phyloP scores from a whole-genome alignment of 2,329 filamentous ascomycete genomes.

The Sclerotinia minor region DNA sequence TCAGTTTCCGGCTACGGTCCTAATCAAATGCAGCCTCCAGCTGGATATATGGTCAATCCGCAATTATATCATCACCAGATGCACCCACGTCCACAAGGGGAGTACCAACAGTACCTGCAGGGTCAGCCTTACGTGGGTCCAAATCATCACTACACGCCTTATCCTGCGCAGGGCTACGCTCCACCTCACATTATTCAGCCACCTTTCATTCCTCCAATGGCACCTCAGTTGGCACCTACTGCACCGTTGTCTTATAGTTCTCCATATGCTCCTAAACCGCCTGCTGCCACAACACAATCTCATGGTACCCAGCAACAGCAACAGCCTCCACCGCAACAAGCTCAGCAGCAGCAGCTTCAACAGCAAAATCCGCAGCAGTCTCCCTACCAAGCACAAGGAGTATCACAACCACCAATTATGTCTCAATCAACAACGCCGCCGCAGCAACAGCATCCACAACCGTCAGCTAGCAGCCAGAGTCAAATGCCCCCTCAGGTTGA shows the following conservation, averaged over 20 bases:
- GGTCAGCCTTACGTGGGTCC: slow-evolving; percentile 33
- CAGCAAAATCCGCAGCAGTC: slow-evolving; percentile 23
- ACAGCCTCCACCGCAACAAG: slow-evolving; percentile 21
- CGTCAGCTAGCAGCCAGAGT: slow-evolving; percentile 15
- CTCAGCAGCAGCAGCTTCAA: slow-evolving; percentile 21
- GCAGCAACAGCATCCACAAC: background rate
- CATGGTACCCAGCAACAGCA: slow-evolving; percentile 21
- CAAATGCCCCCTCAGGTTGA: slow-evolving; percentile 10
- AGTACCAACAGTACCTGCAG: slow-evolving; percentile 30
- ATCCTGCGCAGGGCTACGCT: slow-evolving; percentile 17
- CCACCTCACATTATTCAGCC: slow-evolving; percentile 26
- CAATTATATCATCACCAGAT: slow-evolving; percentile 33
- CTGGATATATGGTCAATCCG: slow-evolving; percentile 33
- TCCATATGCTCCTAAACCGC: slow-evolving; percentile 41
- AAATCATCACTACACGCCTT: slow-evolving; percentile 25
- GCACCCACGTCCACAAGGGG: slow-evolving; percentile 29
- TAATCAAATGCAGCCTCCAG: slow-evolving; percentile 6
- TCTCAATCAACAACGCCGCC: slow-evolving; percentile 1
- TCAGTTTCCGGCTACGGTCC: slow-evolving; percentile 28
- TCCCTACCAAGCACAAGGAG: slow-evolving; percentile 24
- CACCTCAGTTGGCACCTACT: slow-evolving; percentile 32
- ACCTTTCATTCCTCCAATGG: slow-evolving; percentile 30
- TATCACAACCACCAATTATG: slow-evolving; percentile 19
- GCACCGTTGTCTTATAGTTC: slow-evolving; percentile 39
- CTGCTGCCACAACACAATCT: slow-evolving; percentile 25